Conservation (phyloP, 768 basidiomycete genomes). For the Clavulina sp. region DNA sequence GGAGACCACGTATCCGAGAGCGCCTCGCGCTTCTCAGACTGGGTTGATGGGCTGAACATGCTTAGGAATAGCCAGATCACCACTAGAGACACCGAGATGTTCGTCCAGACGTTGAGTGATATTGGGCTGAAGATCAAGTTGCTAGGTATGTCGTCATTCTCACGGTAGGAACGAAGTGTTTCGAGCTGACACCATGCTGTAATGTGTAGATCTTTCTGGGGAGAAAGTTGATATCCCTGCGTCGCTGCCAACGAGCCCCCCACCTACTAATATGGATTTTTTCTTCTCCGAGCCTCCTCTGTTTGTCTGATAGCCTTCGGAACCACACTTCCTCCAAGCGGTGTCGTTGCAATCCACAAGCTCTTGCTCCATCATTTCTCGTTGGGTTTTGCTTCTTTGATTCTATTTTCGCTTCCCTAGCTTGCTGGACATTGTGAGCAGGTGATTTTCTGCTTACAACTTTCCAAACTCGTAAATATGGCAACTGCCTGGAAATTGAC, state of each 20-base stretch:
- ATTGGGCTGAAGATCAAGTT: constrained; percentile 85
- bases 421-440: too few species aligned
- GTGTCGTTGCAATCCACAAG: too few species aligned
- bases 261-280: constrained; percentile 65
- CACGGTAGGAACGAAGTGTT: too few species aligned
- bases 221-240: constrained; percentile 82
- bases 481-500: too few species aligned
- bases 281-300: constrained; percentile 50
- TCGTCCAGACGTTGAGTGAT: constrained; percentile 74
- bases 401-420: too few species aligned
- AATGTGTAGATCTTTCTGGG: constrained; percentile 54
- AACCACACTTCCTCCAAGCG: too few species aligned
- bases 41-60: constrained; percentile 88
- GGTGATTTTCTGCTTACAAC: too few species aligned
- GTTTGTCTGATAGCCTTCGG: too few species aligned
- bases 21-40: constrained; percentile 71
- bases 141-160: constrained; percentile 35
- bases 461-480: too few species aligned
- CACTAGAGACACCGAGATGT: constrained; percentile 71
- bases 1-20: constrained; percentile 69
- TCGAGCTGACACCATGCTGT: background rate
- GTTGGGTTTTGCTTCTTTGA: too few species aligned
- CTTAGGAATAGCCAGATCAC: constrained; percentile 67
- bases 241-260: constrained; percentile 55
- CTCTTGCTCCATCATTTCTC: too few species aligned